Evolutionary conservation across 2,329 filamentous ascomycete genomes (phyloP).

Genomic region (Epichloe glyceriae): DNA sequence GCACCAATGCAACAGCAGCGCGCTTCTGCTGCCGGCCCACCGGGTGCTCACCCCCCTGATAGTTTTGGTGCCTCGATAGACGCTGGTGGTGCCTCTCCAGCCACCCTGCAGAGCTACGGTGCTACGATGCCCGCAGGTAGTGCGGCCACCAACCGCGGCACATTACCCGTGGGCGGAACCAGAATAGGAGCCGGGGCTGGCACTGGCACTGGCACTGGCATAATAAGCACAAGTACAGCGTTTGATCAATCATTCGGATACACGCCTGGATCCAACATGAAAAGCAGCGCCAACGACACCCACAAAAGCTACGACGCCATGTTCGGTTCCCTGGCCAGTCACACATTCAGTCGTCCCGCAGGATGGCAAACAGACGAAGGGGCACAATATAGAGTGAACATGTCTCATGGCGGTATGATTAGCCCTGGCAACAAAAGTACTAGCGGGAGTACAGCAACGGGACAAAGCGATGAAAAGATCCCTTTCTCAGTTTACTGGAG

Average conservation of each 20-base stretch:
- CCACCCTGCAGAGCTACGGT: conserved; percentile 12
- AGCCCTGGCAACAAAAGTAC: conserved; percentile 37
- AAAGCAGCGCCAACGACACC: neutral
- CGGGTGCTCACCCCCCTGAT: neutral
- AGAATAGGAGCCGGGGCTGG: neutral
- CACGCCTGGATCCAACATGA: conserved; percentile 9
- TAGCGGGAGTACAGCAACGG: conserved; percentile 35
- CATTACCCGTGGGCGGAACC: conserved; percentile 2
- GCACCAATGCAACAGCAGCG: conserved; percentile 10
- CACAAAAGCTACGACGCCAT: conserved; percentile 38
- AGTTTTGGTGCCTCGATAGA: neutral
- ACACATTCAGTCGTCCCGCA: conserved; percentile 38
- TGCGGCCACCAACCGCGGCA: neutral
- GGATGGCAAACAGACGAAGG: conserved; percentile 34
- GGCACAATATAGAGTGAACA: conserved; percentile 11
- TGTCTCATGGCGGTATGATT: conserved; percentile 9
- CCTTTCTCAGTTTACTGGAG: conserved; percentile 66
- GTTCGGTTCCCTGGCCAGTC: conserved; percentile 43
- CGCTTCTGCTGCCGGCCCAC: neutral
- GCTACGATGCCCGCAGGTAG: neutral
- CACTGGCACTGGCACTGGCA: too few relatives aligned
- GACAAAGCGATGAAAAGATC: conserved; percentile 54
- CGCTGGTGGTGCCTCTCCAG: neutral
- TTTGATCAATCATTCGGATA: conserved; percentile 24
- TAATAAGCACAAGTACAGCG: neutral